These are phyloP conservation scores for Exophiala oligosperma DNA, from an alignment of 2,329 filamentous ascomycete species.

Conservation along the genomic window DNA sequence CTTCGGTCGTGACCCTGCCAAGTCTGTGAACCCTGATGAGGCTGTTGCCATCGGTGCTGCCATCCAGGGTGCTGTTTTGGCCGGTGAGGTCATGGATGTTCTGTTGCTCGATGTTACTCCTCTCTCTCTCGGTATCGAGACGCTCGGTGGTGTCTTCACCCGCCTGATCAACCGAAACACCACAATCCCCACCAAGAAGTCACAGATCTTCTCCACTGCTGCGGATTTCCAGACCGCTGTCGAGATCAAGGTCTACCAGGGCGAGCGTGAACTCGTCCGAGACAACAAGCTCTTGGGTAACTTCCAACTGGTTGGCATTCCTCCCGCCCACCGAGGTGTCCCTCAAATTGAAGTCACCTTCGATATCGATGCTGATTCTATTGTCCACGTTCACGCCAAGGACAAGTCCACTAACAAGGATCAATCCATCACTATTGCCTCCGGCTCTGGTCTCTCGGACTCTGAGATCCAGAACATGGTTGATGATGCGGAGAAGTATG, in stretches of 20 bases:
- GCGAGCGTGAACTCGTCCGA: slow-evolving; percentile 97
- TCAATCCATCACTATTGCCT: slow-evolving; percentile 98
- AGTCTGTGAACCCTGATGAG: slow-evolving; percentile 98
- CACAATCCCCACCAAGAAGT: slow-evolving; percentile 99
- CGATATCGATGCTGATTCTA: slow-evolving; percentile 97
- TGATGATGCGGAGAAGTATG: slow-evolving; percentile 94
- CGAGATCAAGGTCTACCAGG: slow-evolving; percentile 99
- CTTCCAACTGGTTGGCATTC: slow-evolving; percentile 98
- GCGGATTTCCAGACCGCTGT: slow-evolving; percentile 98
- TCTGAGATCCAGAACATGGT: slow-evolving; percentile 97
- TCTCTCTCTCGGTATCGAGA: slow-evolving; percentile 97
- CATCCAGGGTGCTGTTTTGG: slow-evolving; percentile 93
- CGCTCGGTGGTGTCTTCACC: slow-evolving; percentile 95
- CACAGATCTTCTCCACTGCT: slow-evolving; percentile 94
- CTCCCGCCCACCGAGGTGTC: slow-evolving; percentile 91
- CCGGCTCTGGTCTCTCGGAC: slow-evolving; percentile 93
- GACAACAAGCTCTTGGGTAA: slow-evolving; percentile 99
- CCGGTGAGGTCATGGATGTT: slow-evolving; percentile 94
- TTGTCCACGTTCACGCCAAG: slow-evolving; percentile 96
- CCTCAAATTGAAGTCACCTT: slow-evolving; percentile 98
- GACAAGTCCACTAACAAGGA: slow-evolving; percentile 99
- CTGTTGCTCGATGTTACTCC: slow-evolving; percentile 94
- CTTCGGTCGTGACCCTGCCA: slow-evolving; percentile 93
- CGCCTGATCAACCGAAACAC: slow-evolving; percentile 99
- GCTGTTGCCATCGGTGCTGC: slow-evolving; percentile 96